Evolutionary conservation across 257 asterid genomes (phyloP).

Genomic region (Solanum rostratum): DNA sequence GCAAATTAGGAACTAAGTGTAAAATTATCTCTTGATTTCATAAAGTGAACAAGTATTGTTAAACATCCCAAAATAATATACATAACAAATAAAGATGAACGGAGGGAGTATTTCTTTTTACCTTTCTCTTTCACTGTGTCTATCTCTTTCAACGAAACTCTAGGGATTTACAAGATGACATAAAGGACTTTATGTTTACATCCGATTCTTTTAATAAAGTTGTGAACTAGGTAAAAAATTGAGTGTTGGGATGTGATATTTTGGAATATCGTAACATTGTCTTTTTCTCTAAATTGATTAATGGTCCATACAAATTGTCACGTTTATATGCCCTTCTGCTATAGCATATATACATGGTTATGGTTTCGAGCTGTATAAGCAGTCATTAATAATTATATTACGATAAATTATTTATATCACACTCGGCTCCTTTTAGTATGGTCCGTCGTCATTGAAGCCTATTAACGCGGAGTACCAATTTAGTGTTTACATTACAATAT

Average conservation of each 20-base stretch:
- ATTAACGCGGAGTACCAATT: no score
- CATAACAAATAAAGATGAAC: no score
- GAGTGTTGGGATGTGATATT: background rate
- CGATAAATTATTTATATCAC: no score
- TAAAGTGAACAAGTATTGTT: no score
- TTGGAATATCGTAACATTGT: background rate
- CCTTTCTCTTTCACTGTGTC: background rate
- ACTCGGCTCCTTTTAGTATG: no score
- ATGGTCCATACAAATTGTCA: background rate
- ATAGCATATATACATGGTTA: background rate
- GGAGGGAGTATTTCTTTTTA: background rate
- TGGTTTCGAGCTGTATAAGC: no score
- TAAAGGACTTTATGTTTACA: background rate
- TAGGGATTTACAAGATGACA: background rate
- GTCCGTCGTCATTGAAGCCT: no score
- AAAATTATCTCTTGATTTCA: no score
- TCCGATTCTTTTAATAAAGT: background rate
- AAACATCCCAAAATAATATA: no score
- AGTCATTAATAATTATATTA: no score
- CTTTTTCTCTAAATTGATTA: background rate
- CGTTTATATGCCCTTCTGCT: background rate
- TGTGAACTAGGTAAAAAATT: background rate
- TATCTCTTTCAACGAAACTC: background rate
- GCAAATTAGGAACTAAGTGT: no score
- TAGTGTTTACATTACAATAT: no score